A percentile compares a stretch with the other conserved stretches of the same genome.
Conservation (phyloP, 768 basidiomycete species). For the Boletus rex-veris region DNA sequence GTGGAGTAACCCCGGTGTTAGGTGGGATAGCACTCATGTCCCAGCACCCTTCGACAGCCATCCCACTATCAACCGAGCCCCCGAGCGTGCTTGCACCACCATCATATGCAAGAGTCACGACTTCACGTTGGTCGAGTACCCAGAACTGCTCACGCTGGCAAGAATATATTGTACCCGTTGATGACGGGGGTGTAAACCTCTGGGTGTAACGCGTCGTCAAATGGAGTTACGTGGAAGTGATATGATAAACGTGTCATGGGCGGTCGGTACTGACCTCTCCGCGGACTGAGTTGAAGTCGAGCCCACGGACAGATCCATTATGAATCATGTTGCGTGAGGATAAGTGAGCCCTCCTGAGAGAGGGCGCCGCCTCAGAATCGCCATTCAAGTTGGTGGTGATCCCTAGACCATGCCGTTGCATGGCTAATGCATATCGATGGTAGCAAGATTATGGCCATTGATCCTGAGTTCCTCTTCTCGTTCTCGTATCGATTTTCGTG, state of each 20-base stretch:
- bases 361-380: no score
- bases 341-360: no score
- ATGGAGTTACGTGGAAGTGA: slow-evolving; percentile 8
- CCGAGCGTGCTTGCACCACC: slow-evolving; percentile 76
- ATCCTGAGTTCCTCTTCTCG: no score
- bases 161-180: slow-evolving; percentile 90
- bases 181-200: slow-evolving; percentile 89
- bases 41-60: slow-evolving; percentile 76
- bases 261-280: slow-evolving; percentile 65
- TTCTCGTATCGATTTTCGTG: no score
- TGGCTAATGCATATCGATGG: no score
- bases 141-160: slow-evolving; percentile 88
- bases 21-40: slow-evolving; percentile 77
- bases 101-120: slow-evolving; percentile 86
- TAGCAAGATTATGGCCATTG: no score
- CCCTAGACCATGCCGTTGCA: no score
- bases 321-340: slow-evolving; percentile 84
- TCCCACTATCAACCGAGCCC: slow-evolving; percentile 56
- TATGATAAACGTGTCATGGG: slow-evolving; percentile 15
- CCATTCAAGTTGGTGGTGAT: no score
- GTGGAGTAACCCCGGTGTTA: not conserved
- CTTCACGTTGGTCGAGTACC: slow-evolving; percentile 96
- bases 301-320: slow-evolving; percentile 87
- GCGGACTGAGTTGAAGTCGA: slow-evolving; percentile 88
- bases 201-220: not conserved